Evolutionary conservation across 2,329 filamentous ascomycete species (phyloP), one percentile per base, ranked within the genome.

Genomic region (Pseudogymnoascus sp.): DNA sequence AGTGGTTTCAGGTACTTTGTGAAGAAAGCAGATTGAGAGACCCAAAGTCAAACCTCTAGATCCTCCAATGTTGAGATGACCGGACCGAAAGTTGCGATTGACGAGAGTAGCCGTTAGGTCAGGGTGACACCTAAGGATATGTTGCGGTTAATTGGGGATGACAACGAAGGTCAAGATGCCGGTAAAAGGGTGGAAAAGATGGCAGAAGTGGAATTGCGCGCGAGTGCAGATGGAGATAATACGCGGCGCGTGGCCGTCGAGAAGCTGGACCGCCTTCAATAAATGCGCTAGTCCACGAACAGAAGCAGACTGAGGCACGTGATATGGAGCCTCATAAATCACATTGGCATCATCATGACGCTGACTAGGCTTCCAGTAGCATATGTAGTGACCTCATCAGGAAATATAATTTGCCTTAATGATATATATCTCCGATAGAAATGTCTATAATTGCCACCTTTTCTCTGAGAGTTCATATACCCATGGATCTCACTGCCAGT

Each of bases 11-110:
- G 59, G 52, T 23, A 59, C 61, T 65, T 66, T 67, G 66, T 66
- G 65, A 68, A 65, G 69, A 69, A 71, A 72, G 69, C 66, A 72
- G 70, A 69, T 70, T 65, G 71, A 72, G 67, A 72, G 70, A 72
- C 70, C 69, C 69, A 68, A 69, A 66, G 69, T 71, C 72, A 73
- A 73, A 73, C 71, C 72, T 73, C 71, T 68, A 65, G 67, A 63
- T 69, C 67, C 67, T 66, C 66, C 69, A 68, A 70, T 65, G 65
- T 23, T 39, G 55, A 59, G 55, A 37, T 33, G 49, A 55, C 49
- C 49, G 49, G 29, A 55, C 49, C 29, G 49, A 33, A 55, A 33
- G 49, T 33, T 55, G 49, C 29, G 29, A 33, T 52, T 52, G 49
- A 12, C 26, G n/a, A 55, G 19, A 55, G 11, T 55, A 33, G 29